phyloP scores from a whole-genome alignment of 306 rosid genomes.

The Dalbergia cochinchinensis region DNA sequence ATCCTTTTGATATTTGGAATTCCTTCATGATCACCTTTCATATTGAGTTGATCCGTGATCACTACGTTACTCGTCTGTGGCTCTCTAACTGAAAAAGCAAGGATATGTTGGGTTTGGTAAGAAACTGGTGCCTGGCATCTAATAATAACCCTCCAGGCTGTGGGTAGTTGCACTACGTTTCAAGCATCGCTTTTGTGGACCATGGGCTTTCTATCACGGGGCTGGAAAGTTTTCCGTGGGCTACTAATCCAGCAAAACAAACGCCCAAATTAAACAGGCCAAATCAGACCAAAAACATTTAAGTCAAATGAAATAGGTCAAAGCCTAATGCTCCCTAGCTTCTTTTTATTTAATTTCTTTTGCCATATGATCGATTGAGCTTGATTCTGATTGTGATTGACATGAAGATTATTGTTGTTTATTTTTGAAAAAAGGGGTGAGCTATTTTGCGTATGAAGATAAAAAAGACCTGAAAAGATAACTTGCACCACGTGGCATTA shows the following conservation, averaged over 20 bases:
- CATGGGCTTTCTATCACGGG: conserved; percentile 1
- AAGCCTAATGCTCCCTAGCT: too few species aligned
- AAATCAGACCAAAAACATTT: too few species aligned
- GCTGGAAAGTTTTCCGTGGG: neutral
- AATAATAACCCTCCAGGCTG: neutral
- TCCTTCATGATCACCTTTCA: neutral
- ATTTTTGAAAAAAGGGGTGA: neutral
- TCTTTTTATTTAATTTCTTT: neutral
- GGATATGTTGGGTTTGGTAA: neutral
- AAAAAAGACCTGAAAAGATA: neutral
- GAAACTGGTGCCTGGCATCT: neutral
- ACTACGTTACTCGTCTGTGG: neutral
- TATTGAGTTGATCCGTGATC: neutral
- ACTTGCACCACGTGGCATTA: conserved; percentile 14
- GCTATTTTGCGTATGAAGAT: neutral
- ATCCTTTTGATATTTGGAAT: too few species aligned
- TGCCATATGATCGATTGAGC: neutral
- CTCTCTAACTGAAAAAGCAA: neutral
- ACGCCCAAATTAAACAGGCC: too few species aligned
- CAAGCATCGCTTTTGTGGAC: neutral
- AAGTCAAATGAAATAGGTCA: neutral
- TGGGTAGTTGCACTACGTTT: neutral
- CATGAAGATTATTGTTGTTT: too few species aligned
- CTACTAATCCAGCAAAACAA: neutral
- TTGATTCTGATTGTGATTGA: too few species aligned